phyloP scores from a whole-genome alignment of 2,329 filamentous ascomycete genomes.

The Ambrosiella cleistominuta region DNA sequence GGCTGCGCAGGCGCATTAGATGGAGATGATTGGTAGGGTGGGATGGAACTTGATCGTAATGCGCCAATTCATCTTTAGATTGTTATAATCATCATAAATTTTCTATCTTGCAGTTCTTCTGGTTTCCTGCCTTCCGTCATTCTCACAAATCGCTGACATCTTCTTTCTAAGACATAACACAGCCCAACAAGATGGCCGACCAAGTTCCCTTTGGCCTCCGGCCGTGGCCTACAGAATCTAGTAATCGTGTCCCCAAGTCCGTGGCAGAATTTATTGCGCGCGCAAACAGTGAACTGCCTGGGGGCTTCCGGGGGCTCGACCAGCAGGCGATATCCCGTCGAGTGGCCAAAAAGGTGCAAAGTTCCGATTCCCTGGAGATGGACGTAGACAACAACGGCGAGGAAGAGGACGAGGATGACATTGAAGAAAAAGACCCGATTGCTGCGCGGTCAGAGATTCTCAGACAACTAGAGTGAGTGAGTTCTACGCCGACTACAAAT shows the following conservation, averaged over 20 bases:
- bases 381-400: conserved; percentile 28
- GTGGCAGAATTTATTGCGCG: conserved; percentile 63
- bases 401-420: conserved; percentile 19
- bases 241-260: conserved; percentile 37
- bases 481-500: not conserved
- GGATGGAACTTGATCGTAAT: too few species aligned
- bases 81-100: too few species aligned
- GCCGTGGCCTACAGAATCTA: conserved; percentile 25
- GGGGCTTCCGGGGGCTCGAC: conserved; percentile 64
- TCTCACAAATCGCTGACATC: not conserved
- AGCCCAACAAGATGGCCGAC: conserved; percentile 5
- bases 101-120: not conserved
- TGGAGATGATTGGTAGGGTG: too few species aligned
- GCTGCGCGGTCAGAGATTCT: conserved; percentile 40
- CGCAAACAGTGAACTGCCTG: conserved; percentile 54
- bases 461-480: conserved; percentile 36
- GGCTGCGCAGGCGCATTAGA: too few species aligned
- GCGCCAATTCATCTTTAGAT: too few species aligned
- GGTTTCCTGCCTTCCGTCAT: not conserved
- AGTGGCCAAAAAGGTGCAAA: conserved; percentile 19
- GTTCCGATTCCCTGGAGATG: conserved; percentile 17
- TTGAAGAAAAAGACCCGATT: conserved; percentile 25
- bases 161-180: not conserved
- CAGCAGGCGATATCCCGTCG: conserved; percentile 30
- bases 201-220: conserved; percentile 12